These are phyloP conservation scores for Rhizopus sp. DNA, from an alignment of 371 early-diverging fungal genomes.

Conservation along the genomic window DNA sequence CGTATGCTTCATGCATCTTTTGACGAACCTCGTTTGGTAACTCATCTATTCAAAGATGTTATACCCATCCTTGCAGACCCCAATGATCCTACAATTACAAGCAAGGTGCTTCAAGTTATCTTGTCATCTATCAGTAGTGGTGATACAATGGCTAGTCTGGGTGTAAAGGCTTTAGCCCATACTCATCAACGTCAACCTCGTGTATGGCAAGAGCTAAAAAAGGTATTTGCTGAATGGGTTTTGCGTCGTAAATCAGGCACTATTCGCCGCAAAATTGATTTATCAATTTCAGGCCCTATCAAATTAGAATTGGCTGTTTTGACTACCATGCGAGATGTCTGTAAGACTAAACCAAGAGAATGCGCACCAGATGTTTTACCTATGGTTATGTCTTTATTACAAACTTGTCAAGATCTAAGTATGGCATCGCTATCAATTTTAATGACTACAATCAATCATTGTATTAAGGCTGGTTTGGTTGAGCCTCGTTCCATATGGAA, in stretches of 20 bases:
- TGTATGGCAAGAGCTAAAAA: constrained; percentile 60
- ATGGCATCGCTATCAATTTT: constrained; percentile 49
- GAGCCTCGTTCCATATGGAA: constrained; percentile 64
- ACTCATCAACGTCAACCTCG: constrained; percentile 57
- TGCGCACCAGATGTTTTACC: constrained; percentile 59
- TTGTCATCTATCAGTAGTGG: constrained; percentile 42
- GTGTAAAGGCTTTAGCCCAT: constrained; percentile 44
- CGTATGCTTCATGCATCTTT: constrained; percentile 43
- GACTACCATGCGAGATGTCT: constrained; percentile 56
- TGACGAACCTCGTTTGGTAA: constrained; percentile 23
- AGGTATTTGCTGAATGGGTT: constrained; percentile 57
- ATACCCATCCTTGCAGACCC: constrained; percentile 48
- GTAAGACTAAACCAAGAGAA: constrained; percentile 40
- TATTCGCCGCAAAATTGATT: constrained; percentile 26
- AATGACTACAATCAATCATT: constrained; percentile 48
- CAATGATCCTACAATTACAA: constrained; percentile 53
- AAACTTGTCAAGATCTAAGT: constrained; percentile 49
- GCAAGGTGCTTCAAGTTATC: constrained; percentile 51
- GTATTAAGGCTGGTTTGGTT: constrained; percentile 46
- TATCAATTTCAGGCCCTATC: constrained; percentile 28
- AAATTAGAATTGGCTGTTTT: constrained; percentile 58
- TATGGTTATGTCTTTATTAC: constrained; percentile 51
- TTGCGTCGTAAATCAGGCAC: constrained; percentile 45
- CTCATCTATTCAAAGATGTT: constrained; percentile 41
- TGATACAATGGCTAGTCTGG: constrained; percentile 46